phyloP scores from a whole-genome alignment of 202 grass and related monocot species.

The Elaeis oleifera region DNA sequence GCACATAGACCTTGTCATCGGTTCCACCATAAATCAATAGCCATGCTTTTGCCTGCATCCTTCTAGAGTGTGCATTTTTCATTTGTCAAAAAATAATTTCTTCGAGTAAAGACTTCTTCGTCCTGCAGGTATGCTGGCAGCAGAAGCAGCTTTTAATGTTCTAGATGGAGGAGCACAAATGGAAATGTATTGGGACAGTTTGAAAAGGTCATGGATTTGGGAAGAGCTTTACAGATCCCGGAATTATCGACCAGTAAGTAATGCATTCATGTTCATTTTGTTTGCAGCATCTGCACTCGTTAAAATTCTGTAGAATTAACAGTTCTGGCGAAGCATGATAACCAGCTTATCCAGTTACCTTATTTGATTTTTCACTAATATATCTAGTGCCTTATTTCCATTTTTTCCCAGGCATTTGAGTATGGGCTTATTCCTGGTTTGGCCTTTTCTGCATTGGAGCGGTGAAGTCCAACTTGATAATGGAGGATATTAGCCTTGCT shows the following conservation, averaged over 20 bases:
- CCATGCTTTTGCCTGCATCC: not conserved
- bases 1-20: no score
- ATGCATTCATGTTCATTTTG: conserved; percentile 6
- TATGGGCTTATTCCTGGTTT: conserved; percentile 79
- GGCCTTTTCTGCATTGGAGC: conserved; percentile 86
- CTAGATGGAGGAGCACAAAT: conserved; percentile 69
- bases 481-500: not conserved
- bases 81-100: conserved; percentile 3
- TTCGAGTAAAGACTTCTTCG: conserved; percentile 24
- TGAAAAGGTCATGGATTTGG: conserved; percentile 95
- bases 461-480: conserved; percentile 32
- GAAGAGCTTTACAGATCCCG: conserved; percentile 82
- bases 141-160: conserved; percentile 60
- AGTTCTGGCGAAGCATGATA: not conserved
- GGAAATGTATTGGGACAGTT: conserved; percentile 76
- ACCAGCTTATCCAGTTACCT: not conserved
- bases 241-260: conserved; percentile 83
- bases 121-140: conserved; percentile 81
- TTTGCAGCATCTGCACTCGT: not conserved
- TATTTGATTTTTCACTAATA: conserved; percentile 7
- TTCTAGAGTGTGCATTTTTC: not conserved
- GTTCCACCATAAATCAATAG: no score
- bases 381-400: not conserved
- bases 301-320: not conserved
- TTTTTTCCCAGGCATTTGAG: conserved; percentile 67